phyloP scores from a whole-genome alignment of 2,329 filamentous ascomycete genomes.

The Helminthosporium solani region DNA sequence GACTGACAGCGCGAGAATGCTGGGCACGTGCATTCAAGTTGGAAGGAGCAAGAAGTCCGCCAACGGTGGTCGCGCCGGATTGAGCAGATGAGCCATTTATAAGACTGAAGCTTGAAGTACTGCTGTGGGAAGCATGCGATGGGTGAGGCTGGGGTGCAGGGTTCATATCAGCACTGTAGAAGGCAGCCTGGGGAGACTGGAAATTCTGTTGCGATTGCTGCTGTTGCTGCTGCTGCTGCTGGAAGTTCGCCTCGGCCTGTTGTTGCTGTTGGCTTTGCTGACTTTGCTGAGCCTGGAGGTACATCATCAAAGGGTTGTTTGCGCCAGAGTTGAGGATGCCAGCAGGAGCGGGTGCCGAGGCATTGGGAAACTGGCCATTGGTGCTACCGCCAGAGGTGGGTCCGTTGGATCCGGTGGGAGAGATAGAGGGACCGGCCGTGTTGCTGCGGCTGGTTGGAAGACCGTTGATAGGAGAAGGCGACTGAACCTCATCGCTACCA shows the following conservation, averaged over 20 bases:
- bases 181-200: conserved; percentile 73
- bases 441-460: conserved; percentile 57
- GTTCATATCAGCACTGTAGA: conserved; percentile 70
- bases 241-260: conserved; percentile 41
- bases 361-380: conserved; percentile 61
- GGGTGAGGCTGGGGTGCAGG: conserved; percentile 63
- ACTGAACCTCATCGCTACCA: conserved; percentile 60
- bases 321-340: conserved; percentile 74
- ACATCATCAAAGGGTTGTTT: conserved; percentile 91
- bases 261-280: conserved; percentile 49
- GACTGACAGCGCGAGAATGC: conserved; percentile 81
- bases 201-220: conserved; percentile 65
- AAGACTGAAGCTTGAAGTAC: conserved; percentile 53
- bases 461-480: conserved; percentile 59
- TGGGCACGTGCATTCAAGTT: conserved; percentile 59
- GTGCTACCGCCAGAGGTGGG: conserved; percentile 55
- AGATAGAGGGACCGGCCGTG: conserved; percentile 56
- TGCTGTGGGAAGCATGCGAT: conserved; percentile 57
- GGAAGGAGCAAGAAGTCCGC: conserved; percentile 73
- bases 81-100: conserved; percentile 44
- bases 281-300: conserved; percentile 69
- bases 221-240: conserved; percentile 41
- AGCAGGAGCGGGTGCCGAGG: conserved; percentile 65
- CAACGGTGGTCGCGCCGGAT: conserved; percentile 67
- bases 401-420: conserved; percentile 59